phyloP scores from a whole-genome alignment of 495 filamentous ascomycete species.

The Trypethelium eluteriae region DNA sequence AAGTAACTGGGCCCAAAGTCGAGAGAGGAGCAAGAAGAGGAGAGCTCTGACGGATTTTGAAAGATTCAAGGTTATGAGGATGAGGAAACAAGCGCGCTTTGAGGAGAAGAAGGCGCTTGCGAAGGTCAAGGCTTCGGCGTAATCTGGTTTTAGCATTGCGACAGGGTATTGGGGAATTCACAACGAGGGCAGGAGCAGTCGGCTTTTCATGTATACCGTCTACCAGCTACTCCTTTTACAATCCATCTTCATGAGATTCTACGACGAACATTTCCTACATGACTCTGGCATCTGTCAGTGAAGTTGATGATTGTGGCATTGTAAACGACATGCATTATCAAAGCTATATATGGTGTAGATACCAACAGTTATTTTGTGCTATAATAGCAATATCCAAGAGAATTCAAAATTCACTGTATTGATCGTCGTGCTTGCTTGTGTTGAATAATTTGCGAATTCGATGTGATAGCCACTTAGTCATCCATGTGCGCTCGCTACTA shows the following conservation, averaged over 20 bases:
- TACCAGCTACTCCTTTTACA: background rate
- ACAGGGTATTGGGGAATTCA: background rate
- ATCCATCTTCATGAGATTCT: background rate
- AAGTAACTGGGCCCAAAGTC: conserved; percentile 84
- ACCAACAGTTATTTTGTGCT: too few relatives aligned
- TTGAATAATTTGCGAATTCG: background rate
- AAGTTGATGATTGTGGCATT: background rate
- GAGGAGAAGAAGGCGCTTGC: conserved; percentile 89
- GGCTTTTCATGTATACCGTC: conserved; percentile 8
- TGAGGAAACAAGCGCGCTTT: conserved; percentile 96
- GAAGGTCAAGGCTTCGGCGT: conserved; percentile 51
- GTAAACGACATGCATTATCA: background rate
- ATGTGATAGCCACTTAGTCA: background rate
- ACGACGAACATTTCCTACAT: background rate
- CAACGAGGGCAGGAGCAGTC: background rate
- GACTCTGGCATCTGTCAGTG: background rate
- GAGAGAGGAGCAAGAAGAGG: conserved; percentile 72
- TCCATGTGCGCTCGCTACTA: background rate
- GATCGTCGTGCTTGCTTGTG: background rate
- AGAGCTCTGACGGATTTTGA: conserved; percentile 93
- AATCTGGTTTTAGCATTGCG: conserved; percentile 9
- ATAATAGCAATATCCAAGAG: too few relatives aligned
- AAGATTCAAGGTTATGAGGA: conserved; percentile 96
- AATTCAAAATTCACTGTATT: too few relatives aligned
- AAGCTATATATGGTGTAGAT: background rate